Evolutionary conservation across 2,329 filamentous ascomycete species (phyloP).

Genomic region (Pseudofabraea citricarpa): DNA sequence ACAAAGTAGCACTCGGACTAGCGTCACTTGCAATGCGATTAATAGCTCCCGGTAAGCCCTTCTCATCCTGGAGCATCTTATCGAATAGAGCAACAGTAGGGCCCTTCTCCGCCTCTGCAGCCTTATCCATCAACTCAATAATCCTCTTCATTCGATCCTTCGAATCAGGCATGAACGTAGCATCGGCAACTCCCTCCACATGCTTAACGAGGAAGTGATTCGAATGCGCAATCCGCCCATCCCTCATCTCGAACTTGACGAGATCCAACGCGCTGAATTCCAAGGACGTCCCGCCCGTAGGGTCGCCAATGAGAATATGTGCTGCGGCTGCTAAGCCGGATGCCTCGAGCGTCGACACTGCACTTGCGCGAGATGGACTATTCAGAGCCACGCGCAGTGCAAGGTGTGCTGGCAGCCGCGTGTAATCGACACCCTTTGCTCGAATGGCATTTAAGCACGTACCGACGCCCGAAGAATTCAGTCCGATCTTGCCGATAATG

Average conservation of each 20-base stretch:
- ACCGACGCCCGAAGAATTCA: constrained; percentile 48
- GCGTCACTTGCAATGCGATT: constrained; percentile 24
- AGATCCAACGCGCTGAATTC: constrained; percentile 35
- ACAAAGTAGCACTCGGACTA: constrained; percentile 26
- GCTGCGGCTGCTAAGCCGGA: constrained; percentile 45
- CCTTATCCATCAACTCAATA: constrained; percentile 19
- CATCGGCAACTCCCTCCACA: constrained; percentile 11
- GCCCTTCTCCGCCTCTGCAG: constrained; percentile 3
- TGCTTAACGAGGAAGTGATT: constrained; percentile 23
- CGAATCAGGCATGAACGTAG: constrained; percentile 17
- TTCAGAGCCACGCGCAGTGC: constrained; percentile 47
- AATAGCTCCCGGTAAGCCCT: constrained; percentile 15
- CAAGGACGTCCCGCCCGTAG: constrained; percentile 35
- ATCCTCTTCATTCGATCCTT: constrained; percentile 24
- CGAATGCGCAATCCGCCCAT: constrained; percentile 20
- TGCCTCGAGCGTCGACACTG: constrained; percentile 37
- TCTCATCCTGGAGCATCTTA: constrained; percentile 9
- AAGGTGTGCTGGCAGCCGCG: constrained; percentile 47
- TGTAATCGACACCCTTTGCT: constrained; percentile 39
- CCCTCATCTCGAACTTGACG: constrained; percentile 13
- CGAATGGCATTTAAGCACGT: constrained; percentile 51
- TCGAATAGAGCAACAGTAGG: neutral
- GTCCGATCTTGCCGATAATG: constrained; percentile 40
- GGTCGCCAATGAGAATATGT: constrained; percentile 49
- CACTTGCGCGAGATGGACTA: constrained; percentile 35